Percentiles rank a stretch among this genome's conserved stretches.
These are phyloP conservation scores for Eutypa lata DNA, from an alignment of 2,329 filamentous ascomycete species.

Conservation along the genomic window DNA sequence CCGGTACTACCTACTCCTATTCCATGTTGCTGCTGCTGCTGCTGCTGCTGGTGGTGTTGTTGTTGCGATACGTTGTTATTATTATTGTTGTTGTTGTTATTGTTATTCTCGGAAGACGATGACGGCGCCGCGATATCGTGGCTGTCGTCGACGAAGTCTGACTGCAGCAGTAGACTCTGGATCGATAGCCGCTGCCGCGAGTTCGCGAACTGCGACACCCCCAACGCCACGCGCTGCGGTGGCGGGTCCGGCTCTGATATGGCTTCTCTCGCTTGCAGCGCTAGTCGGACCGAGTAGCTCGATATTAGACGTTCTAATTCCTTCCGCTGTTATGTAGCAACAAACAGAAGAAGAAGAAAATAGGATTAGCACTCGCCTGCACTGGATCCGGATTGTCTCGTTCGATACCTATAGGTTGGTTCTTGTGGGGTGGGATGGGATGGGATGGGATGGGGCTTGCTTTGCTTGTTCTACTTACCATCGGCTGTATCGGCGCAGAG, in stretches of 20 bases:
- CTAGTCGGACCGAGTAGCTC: conserved; percentile 23
- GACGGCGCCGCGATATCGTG: conserved; percentile 23
- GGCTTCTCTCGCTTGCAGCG: conserved; percentile 20
- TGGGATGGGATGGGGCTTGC: no score
- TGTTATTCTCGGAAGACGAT: no score
- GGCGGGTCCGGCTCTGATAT: conserved; percentile 16
- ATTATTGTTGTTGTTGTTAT: no score
- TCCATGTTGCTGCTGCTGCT: neutral
- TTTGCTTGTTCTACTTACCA: conserved; percentile 14
- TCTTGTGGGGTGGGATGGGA: no score
- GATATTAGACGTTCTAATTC: conserved; percentile 25
- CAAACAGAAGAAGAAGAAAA: no score
- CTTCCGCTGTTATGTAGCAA: conserved; percentile 17
- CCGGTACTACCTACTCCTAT: no score
- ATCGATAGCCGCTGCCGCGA: conserved; percentile 35
- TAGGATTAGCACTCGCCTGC: no score
- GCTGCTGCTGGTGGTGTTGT: neutral
- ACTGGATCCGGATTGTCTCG: no score
- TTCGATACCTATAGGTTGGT: no score
- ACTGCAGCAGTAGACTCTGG: conserved; percentile 37
- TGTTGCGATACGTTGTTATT: neutral
- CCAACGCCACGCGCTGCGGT: conserved; percentile 13
- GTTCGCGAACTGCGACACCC: conserved; percentile 26
- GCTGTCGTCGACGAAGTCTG: conserved; percentile 38
- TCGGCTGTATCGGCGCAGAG: conserved; percentile 25